These are phyloP conservation scores for Arthrinium phaeospermum DNA, from an alignment of 2,329 filamentous ascomycete genomes.

Conservation along the genomic window DNA sequence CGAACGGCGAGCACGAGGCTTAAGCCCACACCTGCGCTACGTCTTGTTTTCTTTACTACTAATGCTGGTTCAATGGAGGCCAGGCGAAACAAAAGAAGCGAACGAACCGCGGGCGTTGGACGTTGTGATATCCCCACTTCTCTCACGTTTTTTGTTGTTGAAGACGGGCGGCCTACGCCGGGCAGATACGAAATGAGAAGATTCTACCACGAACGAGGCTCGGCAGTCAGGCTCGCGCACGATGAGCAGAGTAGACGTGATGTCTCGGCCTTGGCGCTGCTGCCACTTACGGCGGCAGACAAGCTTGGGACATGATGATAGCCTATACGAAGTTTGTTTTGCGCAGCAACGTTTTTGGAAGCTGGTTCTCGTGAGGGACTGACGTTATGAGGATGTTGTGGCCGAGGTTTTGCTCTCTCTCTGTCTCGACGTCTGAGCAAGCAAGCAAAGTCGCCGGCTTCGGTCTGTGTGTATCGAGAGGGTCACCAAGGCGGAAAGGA, in stretches of 20 bases:
- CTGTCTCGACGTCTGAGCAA: no score
- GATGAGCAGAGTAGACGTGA: conserved; percentile 8
- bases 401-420: conserved; percentile 22
- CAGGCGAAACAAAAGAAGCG: conserved; percentile 28
- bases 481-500: conserved; percentile 27
- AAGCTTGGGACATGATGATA: not conserved
- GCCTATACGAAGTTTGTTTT: conserved; percentile 11
- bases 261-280: not conserved
- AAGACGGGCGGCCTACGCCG: conserved; percentile 30
- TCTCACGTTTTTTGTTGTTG: conserved; percentile 33
- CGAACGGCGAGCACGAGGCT: conserved; percentile 60
- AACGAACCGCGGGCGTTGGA: conserved; percentile 37
- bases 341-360: conserved; percentile 4
- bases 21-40: conserved; percentile 45
- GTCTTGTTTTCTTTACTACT: conserved; percentile 34
- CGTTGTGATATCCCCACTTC: conserved; percentile 38
- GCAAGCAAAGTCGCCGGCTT: not conserved
- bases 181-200: conserved; percentile 34
- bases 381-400: conserved; percentile 30
- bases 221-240: not conserved
- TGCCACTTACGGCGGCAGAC: not conserved
- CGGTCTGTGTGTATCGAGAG: conserved; percentile 11
- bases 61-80: conserved; percentile 33
- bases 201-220: conserved; percentile 18
- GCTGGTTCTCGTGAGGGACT: conserved; percentile 8